A percentile compares a stretch with the other conserved stretches of the same genome.
These are phyloP conservation scores for Haplosporangium sp. DNA, from an alignment of 371 early-diverging fungal species.

Conservation along the genomic window DNA sequence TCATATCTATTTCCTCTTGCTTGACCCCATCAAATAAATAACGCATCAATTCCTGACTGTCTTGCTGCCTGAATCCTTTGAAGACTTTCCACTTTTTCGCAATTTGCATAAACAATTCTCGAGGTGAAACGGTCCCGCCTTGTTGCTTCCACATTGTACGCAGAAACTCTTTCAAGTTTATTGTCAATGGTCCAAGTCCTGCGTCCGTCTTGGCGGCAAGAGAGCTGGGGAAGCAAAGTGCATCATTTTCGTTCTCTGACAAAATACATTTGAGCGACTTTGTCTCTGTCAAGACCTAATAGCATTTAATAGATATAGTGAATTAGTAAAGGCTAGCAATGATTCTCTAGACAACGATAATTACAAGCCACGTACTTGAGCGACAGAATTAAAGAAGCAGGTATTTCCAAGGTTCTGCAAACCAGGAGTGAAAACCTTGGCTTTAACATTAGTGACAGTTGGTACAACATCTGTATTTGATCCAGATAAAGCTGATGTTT, in stretches of 20 bases:
- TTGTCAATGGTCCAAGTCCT: constrained; percentile 48
- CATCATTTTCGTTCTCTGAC: constrained; percentile 15
- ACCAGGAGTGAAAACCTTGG: constrained; percentile 68
- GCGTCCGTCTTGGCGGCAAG: constrained; percentile 43
- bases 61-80: constrained; percentile 69
- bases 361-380: constrained; percentile 65
- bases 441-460: constrained; percentile 33
- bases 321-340: neutral
- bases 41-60: constrained; percentile 75
- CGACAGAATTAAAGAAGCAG: constrained; percentile 89
- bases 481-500: neutral
- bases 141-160: constrained; percentile 50
- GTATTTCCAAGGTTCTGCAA: constrained; percentile 91
- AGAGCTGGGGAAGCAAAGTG: constrained; percentile 17
- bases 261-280: constrained; percentile 40
- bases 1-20: constrained; percentile 63
- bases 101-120: constrained; percentile 62
- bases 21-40: constrained; percentile 70
- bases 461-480: neutral
- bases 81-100: constrained; percentile 66
- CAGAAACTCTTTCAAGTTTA: constrained; percentile 43
- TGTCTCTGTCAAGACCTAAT: constrained; percentile 32
- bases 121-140: constrained; percentile 59
- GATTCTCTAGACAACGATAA: neutral
- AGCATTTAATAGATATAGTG: neutral